Evolutionary conservation across 1,139 yeast genomes (phyloP).

Genomic region (Debaryomyces fabryi): DNA sequence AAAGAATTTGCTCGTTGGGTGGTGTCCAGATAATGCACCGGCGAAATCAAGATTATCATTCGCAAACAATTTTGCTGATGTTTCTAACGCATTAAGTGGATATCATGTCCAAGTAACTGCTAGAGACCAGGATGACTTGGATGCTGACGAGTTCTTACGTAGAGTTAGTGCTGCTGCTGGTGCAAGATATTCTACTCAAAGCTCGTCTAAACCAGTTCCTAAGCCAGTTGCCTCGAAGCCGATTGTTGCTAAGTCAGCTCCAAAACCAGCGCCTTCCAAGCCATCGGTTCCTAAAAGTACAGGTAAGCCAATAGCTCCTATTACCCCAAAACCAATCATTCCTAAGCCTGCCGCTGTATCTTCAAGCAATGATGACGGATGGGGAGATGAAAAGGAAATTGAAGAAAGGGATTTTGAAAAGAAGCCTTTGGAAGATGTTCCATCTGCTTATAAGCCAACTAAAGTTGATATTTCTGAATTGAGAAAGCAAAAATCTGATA

Average conservation of each 20-base stretch:
- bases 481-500: slow-evolving; percentile 50
- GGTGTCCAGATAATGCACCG: slow-evolving; percentile 92
- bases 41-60: slow-evolving; percentile 72
- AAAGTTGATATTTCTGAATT: slow-evolving; percentile 47
- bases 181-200: slow-evolving; percentile 81
- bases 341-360: slow-evolving; percentile 21
- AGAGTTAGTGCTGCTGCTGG: slow-evolving; percentile 93
- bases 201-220: slow-evolving; percentile 18
- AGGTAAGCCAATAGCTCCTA: slow-evolving; percentile 41
- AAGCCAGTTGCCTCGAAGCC: slow-evolving; percentile 27
- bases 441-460: slow-evolving; percentile 73
- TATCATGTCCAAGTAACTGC: slow-evolving; percentile 97
- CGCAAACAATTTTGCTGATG: slow-evolving; percentile 75
- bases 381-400: slow-evolving; percentile 66
- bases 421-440: slow-evolving; percentile 61
- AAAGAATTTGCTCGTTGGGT: slow-evolving; percentile 83
- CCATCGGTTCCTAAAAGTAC: slow-evolving; percentile 42
- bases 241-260: slow-evolving; percentile 25
- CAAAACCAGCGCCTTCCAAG: slow-evolving; percentile 24
- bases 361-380: slow-evolving; percentile 56
- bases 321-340: slow-evolving; percentile 26
- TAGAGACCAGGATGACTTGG: slow-evolving; percentile 89
- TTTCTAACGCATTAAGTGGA: slow-evolving; percentile 69
- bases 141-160: slow-evolving; percentile 71
- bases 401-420: slow-evolving; percentile 69